Evolutionary conservation across 345 rosid genomes (phyloP).

Genomic region (Gossypium turneri): DNA sequence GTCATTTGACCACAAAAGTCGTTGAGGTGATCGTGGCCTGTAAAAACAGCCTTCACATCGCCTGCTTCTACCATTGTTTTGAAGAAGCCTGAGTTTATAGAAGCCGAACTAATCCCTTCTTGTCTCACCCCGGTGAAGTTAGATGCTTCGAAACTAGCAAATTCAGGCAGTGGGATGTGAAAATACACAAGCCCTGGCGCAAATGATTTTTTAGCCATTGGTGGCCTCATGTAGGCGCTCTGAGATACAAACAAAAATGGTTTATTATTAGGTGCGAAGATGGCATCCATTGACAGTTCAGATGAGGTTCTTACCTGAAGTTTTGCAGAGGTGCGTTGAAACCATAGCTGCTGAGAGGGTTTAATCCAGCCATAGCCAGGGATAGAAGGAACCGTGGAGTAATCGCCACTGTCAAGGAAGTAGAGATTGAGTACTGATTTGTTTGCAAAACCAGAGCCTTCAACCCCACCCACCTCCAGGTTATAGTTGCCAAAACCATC

Average conservation of each 20-base stretch:
- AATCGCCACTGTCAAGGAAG: conserved; percentile 82
- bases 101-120: conserved; percentile 64
- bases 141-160: conserved; percentile 46
- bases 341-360: conserved; percentile 81
- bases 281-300: too few species aligned
- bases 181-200: conserved; percentile 86
- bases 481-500: conserved; percentile 96
- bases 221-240: conserved; percentile 56
- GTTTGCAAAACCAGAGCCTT: conserved; percentile 60
- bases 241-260: conserved; percentile 22
- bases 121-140: conserved; percentile 66
- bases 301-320: conserved; percentile 44
- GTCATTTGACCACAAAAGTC: conserved; percentile 68
- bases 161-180: conserved; percentile 94
- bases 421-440: conserved; percentile 82
- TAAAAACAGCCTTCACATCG: conserved; percentile 80
- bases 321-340: conserved; percentile 62
- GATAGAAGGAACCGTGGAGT: conserved; percentile 51
- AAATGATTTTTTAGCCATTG: conserved; percentile 45
- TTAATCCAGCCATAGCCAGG: conserved; percentile 85
- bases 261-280: not conserved
- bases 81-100: conserved; percentile 85
- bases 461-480: conserved; percentile 62
- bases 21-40: conserved; percentile 81
- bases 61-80: conserved; percentile 63